Percentiles rank a stretch among this genome's conserved stretches.
These are phyloP conservation scores for Gastrolobium villosum DNA, from an alignment of 306 rosid species.

Conservation along the genomic window DNA sequence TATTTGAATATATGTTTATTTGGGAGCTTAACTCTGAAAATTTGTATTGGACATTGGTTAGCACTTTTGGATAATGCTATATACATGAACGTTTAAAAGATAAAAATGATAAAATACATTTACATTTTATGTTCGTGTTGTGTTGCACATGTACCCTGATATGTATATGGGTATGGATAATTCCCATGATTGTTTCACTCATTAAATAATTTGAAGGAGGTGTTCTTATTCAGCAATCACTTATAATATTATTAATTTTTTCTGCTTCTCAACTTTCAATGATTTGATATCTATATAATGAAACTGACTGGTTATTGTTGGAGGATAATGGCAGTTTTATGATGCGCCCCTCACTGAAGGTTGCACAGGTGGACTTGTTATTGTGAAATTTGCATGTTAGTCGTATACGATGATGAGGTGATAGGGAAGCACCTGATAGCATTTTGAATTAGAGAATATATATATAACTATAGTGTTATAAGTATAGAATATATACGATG, in stretches of 20 bases:
- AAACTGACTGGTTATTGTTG: not conserved
- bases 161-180: not conserved
- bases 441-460: too few species aligned
- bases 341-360: not conserved
- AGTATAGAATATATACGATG: too few species aligned
- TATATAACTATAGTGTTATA: too few species aligned
- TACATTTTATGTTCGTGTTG: not conserved
- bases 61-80: slow-evolving; percentile 2
- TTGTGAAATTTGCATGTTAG: too few species aligned
- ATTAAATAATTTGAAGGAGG: slow-evolving; percentile 25
- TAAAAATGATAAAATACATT: not conserved
- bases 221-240: not conserved
- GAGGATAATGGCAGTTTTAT: not conserved
- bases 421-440: too few species aligned
- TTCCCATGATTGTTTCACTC: not conserved
- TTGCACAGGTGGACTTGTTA: not conserved
- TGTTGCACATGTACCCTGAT: not conserved
- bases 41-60: not conserved
- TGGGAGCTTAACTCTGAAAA: not conserved
- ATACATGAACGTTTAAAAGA: not conserved
- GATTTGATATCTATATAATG: slow-evolving; percentile 8
- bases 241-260: not conserved
- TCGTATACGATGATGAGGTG: too few species aligned
- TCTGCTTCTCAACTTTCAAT: not conserved
- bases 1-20: slow-evolving; percentile 12